Conservation (phyloP, 768 basidiomycete genomes). For the Rhizopogon rudus region DNA sequence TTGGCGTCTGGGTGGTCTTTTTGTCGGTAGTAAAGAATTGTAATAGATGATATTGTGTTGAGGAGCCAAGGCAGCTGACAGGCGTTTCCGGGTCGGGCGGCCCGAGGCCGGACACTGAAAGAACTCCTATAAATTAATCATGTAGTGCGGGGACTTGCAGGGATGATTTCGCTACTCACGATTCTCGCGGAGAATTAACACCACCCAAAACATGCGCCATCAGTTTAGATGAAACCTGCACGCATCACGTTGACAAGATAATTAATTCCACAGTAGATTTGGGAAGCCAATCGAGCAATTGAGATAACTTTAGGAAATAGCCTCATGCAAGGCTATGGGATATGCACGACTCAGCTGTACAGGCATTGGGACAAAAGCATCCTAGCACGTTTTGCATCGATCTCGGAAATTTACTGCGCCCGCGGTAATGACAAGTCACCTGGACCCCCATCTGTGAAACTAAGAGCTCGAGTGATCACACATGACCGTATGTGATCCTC, state of each 20-base stretch:
- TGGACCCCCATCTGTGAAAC: neutral
- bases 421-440: conserved; percentile 2
- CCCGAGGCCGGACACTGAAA: too few relatives aligned
- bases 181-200: neutral
- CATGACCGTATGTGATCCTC: neutral
- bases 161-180: neutral
- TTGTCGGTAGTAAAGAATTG: neutral
- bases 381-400: neutral
- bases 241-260: neutral
- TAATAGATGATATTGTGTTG: neutral
- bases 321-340: neutral
- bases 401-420: neutral
- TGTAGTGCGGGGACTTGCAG: too few relatives aligned
- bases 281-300: neutral
- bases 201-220: neutral
- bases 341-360: neutral
- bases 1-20: too few relatives aligned
- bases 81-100: too few relatives aligned
- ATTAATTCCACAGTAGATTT: neutral
- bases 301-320: neutral
- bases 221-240: neutral
- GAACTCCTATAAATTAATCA: too few relatives aligned
- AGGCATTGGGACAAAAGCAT: neutral
- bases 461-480: neutral
- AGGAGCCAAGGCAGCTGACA: neutral